phyloP scores from a whole-genome alignment of 2,329 filamentous ascomycete species.

The Epichloe sibirici region DNA sequence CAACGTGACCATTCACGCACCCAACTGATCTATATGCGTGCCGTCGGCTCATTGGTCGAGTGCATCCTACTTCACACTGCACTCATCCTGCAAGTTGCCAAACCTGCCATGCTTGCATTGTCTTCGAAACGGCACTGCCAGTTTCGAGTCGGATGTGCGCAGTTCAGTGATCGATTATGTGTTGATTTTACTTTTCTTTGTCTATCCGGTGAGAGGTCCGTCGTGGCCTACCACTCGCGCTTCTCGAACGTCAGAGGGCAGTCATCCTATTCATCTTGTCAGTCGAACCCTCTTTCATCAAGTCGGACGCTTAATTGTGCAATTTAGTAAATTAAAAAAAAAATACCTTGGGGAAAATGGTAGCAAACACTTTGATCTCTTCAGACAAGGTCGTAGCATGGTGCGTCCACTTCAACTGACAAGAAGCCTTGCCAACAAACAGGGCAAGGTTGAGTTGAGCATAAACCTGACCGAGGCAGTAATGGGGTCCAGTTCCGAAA shows the following conservation, averaged over 20 bases:
- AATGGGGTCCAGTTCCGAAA: slow-evolving; percentile 90
- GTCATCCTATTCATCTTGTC: slow-evolving; percentile 48
- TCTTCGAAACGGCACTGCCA: neutral
- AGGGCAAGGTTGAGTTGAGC: slow-evolving; percentile 79
- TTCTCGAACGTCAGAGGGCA: slow-evolving; percentile 64
- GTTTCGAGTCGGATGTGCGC: neutral
- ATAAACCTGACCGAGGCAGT: slow-evolving; percentile 90
- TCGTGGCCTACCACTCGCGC: slow-evolving; percentile 30
- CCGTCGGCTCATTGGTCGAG: slow-evolving; percentile 3
- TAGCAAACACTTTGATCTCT: slow-evolving; percentile 96
- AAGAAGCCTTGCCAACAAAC: slow-evolving; percentile 80
- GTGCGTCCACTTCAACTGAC: slow-evolving; percentile 84
- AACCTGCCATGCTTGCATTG: neutral
- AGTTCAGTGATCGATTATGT: too few species aligned
- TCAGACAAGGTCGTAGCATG: slow-evolving; percentile 73
- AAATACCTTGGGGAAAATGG: slow-evolving; percentile 89
- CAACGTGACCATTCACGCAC: neutral
- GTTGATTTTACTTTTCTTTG: neutral
- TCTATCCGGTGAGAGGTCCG: neutral
- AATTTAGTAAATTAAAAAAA: slow-evolving; percentile 19
- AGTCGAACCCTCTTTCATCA: neutral
- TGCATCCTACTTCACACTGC: neutral
- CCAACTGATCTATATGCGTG: slow-evolving; percentile 4
- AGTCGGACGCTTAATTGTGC: too few species aligned
- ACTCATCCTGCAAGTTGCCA: neutral